Conservation (phyloP, 257 asterid species). For the Petunia axillaris region DNA sequence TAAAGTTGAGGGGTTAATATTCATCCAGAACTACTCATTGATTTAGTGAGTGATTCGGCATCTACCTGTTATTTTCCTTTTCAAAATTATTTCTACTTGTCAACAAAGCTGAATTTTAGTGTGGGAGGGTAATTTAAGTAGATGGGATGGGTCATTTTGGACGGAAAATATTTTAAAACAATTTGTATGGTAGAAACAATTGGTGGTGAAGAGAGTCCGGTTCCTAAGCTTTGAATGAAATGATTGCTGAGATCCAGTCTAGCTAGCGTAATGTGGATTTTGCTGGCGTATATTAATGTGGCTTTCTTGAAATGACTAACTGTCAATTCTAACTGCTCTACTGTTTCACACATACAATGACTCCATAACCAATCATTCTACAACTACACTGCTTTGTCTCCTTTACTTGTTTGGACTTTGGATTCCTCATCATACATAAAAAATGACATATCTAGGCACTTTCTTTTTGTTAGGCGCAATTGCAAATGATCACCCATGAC, state of each 20-base stretch:
- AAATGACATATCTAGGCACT: too few species aligned
- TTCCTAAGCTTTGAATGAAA: neutral
- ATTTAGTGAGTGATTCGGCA: neutral
- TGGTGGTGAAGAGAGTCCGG: too few species aligned
- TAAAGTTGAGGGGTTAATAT: neutral
- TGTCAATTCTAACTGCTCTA: too few species aligned
- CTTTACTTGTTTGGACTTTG: neutral
- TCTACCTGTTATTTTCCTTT: neutral
- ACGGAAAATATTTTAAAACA: neutral
- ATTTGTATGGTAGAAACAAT: neutral
- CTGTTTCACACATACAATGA: neutral
- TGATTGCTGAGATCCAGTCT: neutral
- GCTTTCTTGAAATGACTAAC: neutral
- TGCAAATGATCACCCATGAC: too few species aligned
- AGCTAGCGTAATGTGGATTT: neutral
- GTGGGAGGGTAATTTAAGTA: too few species aligned
- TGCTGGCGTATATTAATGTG: neutral
- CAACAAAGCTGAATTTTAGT: neutral
- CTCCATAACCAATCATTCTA: neutral
- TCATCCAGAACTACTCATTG: neutral
- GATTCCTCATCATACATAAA: too few species aligned
- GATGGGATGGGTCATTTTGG: too few species aligned
- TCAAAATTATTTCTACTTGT: neutral
- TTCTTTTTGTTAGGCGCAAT: too few species aligned
- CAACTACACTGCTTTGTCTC: conserved; percentile 2